These are phyloP conservation scores for Stagonosporopsis rhizophila DNA, from an alignment of 2,329 filamentous ascomycete genomes.

Conservation along the genomic window DNA sequence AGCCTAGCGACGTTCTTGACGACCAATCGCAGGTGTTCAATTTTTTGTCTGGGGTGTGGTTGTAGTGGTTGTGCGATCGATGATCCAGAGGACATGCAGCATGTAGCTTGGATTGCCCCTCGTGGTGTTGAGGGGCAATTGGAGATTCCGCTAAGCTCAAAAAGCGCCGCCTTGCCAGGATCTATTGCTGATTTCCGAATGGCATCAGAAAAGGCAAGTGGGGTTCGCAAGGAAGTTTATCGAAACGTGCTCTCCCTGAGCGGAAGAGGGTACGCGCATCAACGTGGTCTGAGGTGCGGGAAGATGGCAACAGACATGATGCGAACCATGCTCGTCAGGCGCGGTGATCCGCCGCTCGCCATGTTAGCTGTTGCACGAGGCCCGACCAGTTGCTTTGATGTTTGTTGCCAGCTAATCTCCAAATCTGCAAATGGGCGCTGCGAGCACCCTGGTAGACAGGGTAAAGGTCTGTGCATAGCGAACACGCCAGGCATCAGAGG, in stretches of 20 bases:
- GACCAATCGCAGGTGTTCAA: not conserved
- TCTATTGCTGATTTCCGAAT: constrained; percentile 21
- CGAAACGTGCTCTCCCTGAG: constrained; percentile 21
- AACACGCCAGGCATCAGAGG: constrained; percentile 18
- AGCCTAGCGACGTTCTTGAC: not conserved
- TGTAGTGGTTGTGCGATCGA: constrained; percentile 12
- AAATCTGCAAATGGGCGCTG: constrained; percentile 25
- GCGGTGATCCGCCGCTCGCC: constrained; percentile 8
- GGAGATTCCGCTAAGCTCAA: constrained; percentile 17
- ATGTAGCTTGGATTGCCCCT: constrained; percentile 9
- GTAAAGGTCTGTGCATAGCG: constrained; percentile 27
- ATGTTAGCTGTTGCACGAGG: constrained; percentile 7
- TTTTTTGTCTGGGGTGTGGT: constrained; percentile 8
- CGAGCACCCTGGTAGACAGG: constrained; percentile 18
- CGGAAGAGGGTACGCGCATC: constrained; percentile 1
- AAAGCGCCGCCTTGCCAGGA: constrained; percentile 26
- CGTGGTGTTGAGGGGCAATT: constrained; percentile 44
- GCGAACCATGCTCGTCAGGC: constrained; percentile 8
- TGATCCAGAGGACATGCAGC: not conserved
- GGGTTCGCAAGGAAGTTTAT: constrained; percentile 26
- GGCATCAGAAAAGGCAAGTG: constrained; percentile 40
- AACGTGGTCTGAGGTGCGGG: constrained; percentile 11
- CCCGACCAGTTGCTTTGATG: constrained; percentile 22
- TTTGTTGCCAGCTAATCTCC: constrained; percentile 26
- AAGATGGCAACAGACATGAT: constrained; percentile 8